Percentiles rank a stretch among this genome's conserved stretches.
phyloP scores from a whole-genome alignment of 495 filamentous ascomycete species.

The Talaromyces thailandensis region DNA sequence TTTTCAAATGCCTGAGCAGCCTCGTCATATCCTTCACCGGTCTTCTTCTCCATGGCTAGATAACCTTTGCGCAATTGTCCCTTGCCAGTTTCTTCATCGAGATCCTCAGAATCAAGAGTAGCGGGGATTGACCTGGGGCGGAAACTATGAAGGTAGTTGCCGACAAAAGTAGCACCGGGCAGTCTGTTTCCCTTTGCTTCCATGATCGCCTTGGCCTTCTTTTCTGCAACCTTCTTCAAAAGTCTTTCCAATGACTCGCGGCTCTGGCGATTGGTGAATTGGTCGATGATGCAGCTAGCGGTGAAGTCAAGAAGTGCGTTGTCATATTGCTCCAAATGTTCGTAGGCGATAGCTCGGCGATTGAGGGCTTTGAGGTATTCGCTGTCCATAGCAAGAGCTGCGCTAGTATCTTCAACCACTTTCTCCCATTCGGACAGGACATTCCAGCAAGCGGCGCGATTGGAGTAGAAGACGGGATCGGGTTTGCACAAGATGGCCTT shows the following conservation, averaged over 20 bases:
- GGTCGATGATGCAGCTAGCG: constrained; percentile 97
- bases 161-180: constrained; percentile 90
- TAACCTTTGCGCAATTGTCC: constrained; percentile 79
- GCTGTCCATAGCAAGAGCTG: constrained; percentile 81
- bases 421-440: constrained; percentile 87
- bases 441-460: constrained; percentile 95
- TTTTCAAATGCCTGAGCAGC: constrained; percentile 78
- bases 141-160: constrained; percentile 99
- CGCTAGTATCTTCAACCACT: constrained; percentile 94
- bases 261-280: constrained; percentile 80
- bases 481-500: constrained; percentile 95
- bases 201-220: constrained; percentile 82
- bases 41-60: constrained; percentile 70
- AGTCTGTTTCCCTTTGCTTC: constrained; percentile 70
- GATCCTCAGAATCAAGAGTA: constrained; percentile 67
- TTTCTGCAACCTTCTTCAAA: constrained; percentile 93
- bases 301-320: constrained; percentile 96
- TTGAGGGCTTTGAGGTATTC: constrained; percentile 98
- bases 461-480: constrained; percentile 97
- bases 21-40: constrained; percentile 80
- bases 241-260: constrained; percentile 86
- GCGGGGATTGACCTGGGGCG: constrained; percentile 65
- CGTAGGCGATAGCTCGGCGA: constrained; percentile 90
- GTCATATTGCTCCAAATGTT: constrained; percentile 82
- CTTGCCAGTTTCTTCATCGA: constrained; percentile 71